phyloP scores from a whole-genome alignment of 768 basidiomycete genomes.

The Amanita pseudoporphyria region DNA sequence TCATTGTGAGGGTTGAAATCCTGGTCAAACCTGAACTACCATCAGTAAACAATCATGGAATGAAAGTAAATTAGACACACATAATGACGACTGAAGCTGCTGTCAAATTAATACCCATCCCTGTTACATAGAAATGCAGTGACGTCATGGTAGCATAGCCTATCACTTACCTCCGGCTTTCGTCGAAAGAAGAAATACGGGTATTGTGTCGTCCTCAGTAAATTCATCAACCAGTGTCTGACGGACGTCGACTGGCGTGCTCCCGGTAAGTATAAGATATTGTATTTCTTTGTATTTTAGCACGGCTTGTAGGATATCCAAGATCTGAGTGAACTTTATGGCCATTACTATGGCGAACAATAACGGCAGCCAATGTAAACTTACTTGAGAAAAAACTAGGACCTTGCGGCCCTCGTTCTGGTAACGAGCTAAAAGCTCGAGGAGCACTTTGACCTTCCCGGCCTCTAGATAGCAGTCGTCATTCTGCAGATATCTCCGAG shows the following conservation, averaged over 20 bases:
- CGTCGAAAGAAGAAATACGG: slow-evolving; percentile 85
- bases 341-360: neutral
- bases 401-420: slow-evolving; percentile 64
- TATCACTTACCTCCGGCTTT: slow-evolving; percentile 62
- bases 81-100: slow-evolving; percentile 95
- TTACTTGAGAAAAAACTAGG: slow-evolving; percentile 90
- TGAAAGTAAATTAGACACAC: slow-evolving; percentile 28
- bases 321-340: slow-evolving; percentile 83
- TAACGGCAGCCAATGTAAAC: slow-evolving; percentile 11
- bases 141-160: neutral
- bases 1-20: slow-evolving; percentile 99
- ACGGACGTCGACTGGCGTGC: slow-evolving; percentile 87
- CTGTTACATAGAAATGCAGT: slow-evolving; percentile 15
- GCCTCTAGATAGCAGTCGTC: slow-evolving; percentile 74
- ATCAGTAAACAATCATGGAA: neutral
- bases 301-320: slow-evolving; percentile 85
- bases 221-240: slow-evolving; percentile 95
- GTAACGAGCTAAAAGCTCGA: slow-evolving; percentile 64
- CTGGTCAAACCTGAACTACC: slow-evolving; percentile 71
- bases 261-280: slow-evolving; percentile 82
- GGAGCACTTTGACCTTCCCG: slow-evolving; percentile 74
- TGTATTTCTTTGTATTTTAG: slow-evolving; percentile 63
- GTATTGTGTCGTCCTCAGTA: slow-evolving; percentile 77
- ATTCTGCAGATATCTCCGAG: slow-evolving; percentile 64
- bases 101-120: slow-evolving; percentile 95